A percentile compares a stretch with the other conserved stretches of the same genome.
Evolutionary conservation across 768 basidiomycete genomes (phyloP).

Genomic region (Suillus alpinus): DNA sequence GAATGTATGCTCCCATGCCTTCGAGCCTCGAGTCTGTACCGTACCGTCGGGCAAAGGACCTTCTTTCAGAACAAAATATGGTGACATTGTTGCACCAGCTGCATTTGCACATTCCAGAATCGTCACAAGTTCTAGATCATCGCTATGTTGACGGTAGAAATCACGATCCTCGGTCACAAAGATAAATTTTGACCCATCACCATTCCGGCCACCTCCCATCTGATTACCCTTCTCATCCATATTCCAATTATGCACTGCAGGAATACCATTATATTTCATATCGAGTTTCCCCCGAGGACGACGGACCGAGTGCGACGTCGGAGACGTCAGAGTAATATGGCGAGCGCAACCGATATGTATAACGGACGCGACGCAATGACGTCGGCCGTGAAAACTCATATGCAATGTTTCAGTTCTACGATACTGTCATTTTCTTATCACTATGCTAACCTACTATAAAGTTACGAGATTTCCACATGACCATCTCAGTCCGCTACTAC

Average conservation of each 20-base stretch:
- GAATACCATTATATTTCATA: slow-evolving; percentile 6
- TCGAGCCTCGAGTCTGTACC: too few relatives aligned
- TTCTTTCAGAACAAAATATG: slow-evolving; percentile 38
- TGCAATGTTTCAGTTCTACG: too few relatives aligned
- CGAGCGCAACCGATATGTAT: too few relatives aligned
- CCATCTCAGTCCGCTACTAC: too few relatives aligned
- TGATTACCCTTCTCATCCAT: slow-evolving; percentile 12
- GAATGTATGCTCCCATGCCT: too few relatives aligned
- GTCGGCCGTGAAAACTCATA: too few relatives aligned
- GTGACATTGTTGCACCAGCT: slow-evolving; percentile 33
- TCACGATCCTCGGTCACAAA: slow-evolving; percentile 8
- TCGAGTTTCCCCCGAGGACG: background rate
- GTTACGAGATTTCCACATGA: too few relatives aligned
- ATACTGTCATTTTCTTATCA: too few relatives aligned
- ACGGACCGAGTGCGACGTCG: too few relatives aligned
- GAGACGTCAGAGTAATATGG: too few relatives aligned
- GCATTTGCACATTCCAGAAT: slow-evolving; percentile 43
- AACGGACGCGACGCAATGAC: too few relatives aligned
- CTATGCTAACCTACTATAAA: too few relatives aligned
- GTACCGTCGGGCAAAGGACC: slow-evolving; percentile 9
- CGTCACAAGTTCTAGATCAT: slow-evolving; percentile 42
- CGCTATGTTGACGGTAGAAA: slow-evolving; percentile 27
- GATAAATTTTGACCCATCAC: background rate
- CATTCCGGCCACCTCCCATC: slow-evolving; percentile 5
- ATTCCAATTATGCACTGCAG: slow-evolving; percentile 10